Percentiles rank a stretch among this genome's conserved stretches.
Conservation (phyloP, 768 basidiomycete species). For the Tulasnella sp. region DNA sequence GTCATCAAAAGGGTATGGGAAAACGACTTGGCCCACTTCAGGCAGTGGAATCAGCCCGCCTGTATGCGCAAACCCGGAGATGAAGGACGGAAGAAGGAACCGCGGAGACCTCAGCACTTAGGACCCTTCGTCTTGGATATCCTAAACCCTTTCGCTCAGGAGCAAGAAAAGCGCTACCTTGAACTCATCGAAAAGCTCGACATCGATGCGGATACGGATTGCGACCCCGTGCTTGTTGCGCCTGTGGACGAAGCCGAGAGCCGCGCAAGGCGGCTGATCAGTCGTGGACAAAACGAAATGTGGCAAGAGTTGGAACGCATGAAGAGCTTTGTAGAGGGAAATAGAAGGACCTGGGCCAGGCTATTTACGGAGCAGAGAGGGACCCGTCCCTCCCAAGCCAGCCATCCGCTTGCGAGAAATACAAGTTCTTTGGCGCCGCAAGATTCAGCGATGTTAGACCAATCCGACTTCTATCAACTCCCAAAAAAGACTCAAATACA, state of each 20-base stretch:
- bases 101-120: constrained; percentile 10
- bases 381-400: not conserved
- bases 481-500: constrained; percentile 46
- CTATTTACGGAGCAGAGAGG: not conserved
- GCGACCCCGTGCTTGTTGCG: constrained; percentile 34
- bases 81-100: constrained; percentile 21
- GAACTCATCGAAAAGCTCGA: constrained; percentile 13
- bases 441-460: not conserved
- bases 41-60: not conserved
- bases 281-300: constrained; percentile 29
- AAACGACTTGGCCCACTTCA: constrained; percentile 34
- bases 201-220: not conserved
- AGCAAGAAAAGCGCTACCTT: constrained; percentile 13
- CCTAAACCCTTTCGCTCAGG: constrained; percentile 24
- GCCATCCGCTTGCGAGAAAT: not conserved
- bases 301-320: constrained; percentile 40
- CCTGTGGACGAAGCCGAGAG: constrained; percentile 42
- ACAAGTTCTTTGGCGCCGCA: not conserved
- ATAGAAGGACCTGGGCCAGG: constrained; percentile 12
- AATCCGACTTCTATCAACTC: constrained; percentile 15
- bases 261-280: constrained; percentile 30
- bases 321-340: constrained; percentile 39
- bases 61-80: constrained; percentile 29
- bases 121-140: constrained; percentile 34
- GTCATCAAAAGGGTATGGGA: constrained; percentile 39